Percentiles rank a stretch among this genome's conserved stretches.
Evolutionary conservation across 345 rosid species (phyloP).

Genomic region (Corymbia maculata): DNA sequence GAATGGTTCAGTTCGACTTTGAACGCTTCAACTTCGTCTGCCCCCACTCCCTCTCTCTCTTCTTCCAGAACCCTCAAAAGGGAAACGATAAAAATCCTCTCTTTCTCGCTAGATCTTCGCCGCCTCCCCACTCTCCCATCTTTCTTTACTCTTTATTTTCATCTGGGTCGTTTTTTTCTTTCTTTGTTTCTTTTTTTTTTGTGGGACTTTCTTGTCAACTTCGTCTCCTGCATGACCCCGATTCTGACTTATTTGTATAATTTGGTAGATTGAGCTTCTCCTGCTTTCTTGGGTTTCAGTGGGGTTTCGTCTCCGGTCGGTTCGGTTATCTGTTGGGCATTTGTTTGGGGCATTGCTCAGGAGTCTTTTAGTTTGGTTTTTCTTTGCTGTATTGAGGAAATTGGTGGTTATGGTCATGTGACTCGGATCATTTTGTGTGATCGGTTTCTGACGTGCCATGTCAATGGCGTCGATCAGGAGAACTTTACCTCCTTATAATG

Average conservation of each 20-base stretch:
- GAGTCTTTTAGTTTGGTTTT: neutral
- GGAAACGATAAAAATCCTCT: neutral
- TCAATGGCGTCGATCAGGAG: constrained; percentile 80
- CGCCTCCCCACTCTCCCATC: neutral
- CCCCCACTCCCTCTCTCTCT: neutral
- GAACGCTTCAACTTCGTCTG: neutral
- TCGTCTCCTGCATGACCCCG: neutral
- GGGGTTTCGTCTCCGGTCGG: neutral
- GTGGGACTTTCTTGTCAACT: neutral
- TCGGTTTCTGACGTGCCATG: neutral
- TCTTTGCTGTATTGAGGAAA: neutral
- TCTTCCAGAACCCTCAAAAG: neutral
- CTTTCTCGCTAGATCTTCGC: neutral
- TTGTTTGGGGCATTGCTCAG: neutral
- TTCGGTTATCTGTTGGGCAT: neutral
- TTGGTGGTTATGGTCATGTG: neutral
- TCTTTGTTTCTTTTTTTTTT: neutral
- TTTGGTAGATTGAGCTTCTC: neutral
- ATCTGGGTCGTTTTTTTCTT: neutral
- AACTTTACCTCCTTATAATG: constrained; percentile 66
- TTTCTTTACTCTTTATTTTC: neutral
- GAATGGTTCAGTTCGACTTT: neutral
- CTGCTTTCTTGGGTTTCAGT: neutral
- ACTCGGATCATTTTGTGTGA: neutral
- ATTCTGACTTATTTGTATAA: neutral